A percentile compares a stretch with the other conserved stretches of the same genome.
Conservation (phyloP, 192 early-diverging fungal species). For the Entomortierella lignicola region DNA sequence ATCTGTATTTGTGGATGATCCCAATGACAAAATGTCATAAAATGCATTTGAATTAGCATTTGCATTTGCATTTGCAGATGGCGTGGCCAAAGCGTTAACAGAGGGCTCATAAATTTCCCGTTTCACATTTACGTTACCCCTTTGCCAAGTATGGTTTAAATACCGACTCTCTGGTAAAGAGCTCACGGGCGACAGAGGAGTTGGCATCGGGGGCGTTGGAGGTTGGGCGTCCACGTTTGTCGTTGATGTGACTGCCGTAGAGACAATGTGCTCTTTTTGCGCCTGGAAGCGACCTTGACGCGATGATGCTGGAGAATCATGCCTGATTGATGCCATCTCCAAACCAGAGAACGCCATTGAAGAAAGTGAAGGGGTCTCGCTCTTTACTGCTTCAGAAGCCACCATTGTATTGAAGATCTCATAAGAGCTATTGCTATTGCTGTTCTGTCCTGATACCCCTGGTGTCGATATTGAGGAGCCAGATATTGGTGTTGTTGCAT, state of each 20-base stretch:
- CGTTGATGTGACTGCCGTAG: not conserved
- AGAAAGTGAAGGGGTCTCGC: not conserved
- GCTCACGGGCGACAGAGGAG: slow-evolving; percentile 14
- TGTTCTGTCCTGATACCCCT: not conserved
- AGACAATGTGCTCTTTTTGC: not conserved
- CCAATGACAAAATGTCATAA: slow-evolving; percentile 3
- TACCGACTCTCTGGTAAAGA: slow-evolving; percentile 7
- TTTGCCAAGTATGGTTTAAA: not conserved
- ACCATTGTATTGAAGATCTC: slow-evolving; percentile 4
- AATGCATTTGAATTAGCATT: not conserved
- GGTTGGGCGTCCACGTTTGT: not conserved
- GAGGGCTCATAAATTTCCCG: slow-evolving; percentile 1
- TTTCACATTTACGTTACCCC: slow-evolving; percentile 1
- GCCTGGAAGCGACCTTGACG: slow-evolving; percentile 10
- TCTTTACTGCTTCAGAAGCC: not conserved
- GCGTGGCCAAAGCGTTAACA: not conserved
- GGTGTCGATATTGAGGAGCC: not conserved
- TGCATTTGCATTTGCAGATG: not conserved
- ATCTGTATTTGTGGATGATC: slow-evolving; percentile 4
- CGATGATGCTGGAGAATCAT: not conserved
- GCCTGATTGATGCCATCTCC: not conserved
- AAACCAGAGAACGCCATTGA: not conserved
- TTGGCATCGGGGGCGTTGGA: not conserved
- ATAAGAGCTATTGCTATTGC: not conserved
- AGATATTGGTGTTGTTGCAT: slow-evolving; percentile 1